Percentiles rank a stretch among this genome's conserved stretches.
Conservation (phyloP, 1,284 basidiomycete species). For the Rhodotorula sp. region DNA sequence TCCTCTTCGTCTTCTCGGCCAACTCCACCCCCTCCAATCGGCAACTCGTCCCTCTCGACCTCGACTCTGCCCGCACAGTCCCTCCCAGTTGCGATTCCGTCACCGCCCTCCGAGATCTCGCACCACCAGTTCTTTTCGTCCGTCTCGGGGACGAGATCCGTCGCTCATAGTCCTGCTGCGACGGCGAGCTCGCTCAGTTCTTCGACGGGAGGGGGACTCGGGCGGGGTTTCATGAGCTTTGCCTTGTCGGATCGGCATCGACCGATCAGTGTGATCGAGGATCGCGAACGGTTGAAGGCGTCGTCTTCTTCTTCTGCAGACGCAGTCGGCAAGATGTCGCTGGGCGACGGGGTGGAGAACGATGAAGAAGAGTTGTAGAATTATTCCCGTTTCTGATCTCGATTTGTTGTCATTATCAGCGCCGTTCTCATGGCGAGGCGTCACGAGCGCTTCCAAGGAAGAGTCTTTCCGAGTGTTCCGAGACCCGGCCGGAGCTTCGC, state of each 20-base stretch:
- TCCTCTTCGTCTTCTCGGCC: not conserved
- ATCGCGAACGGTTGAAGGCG: not conserved
- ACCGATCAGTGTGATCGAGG: slow-evolving; percentile 4
- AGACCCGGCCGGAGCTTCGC: too few relatives aligned
- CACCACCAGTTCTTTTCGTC: slow-evolving; percentile 14
- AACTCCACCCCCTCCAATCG: not conserved
- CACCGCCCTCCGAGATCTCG: slow-evolving; percentile 4
- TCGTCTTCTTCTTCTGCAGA: not conserved
- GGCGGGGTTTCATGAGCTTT: slow-evolving; percentile 9
- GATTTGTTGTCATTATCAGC: not conserved
- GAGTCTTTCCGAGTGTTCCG: too few relatives aligned
- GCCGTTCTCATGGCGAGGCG: not conserved
- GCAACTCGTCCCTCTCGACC: not conserved
- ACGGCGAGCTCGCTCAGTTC: slow-evolving; percentile 18
- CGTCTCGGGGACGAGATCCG: slow-evolving; percentile 13
- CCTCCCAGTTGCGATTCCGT: slow-evolving; percentile 32
- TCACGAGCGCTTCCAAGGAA: too few relatives aligned
- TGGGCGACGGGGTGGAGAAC: not conserved
- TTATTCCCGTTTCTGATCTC: not conserved
- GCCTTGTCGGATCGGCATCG: slow-evolving; percentile 14
- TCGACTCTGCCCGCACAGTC: slow-evolving; percentile 3
- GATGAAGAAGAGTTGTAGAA: not conserved
- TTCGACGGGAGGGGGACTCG: slow-evolving; percentile 13
- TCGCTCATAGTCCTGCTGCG: slow-evolving; percentile 1
- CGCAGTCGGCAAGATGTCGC: not conserved